These are phyloP conservation scores for Histomonas meleagridis DNA, from an alignment of 208 protist species.

Conservation along the genomic window DNA sequence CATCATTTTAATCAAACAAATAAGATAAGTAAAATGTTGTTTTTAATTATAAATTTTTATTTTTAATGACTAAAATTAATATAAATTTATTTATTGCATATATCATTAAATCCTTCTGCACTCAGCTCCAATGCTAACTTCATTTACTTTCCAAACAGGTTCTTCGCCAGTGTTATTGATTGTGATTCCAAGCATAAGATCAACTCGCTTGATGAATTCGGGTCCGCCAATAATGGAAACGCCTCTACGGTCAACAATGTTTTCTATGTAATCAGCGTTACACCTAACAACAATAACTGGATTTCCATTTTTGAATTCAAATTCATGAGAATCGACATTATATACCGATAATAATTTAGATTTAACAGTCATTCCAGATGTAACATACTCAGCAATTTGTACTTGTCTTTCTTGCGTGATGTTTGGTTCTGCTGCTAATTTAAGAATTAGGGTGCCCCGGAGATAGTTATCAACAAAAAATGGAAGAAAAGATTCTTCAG, in stretches of 20 bases:
- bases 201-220: not conserved
- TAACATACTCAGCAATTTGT: not conserved
- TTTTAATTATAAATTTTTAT: too few species aligned
- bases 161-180: not conserved
- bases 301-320: not conserved
- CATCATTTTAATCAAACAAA: too few species aligned
- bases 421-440: not conserved
- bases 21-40: too few species aligned
- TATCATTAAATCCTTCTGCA: too few species aligned
- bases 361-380: not conserved
- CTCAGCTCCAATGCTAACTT: too few species aligned
- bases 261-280: not conserved
- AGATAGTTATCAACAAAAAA: not conserved
- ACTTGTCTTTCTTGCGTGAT: not conserved
- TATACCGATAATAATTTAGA: not conserved
- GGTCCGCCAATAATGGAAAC: not conserved
- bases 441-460: not conserved
- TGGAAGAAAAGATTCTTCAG: not conserved
- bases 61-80: too few species aligned
- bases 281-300: not conserved
- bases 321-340: not conserved
- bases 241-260: not conserved
- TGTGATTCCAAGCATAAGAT: not conserved
- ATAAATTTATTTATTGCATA: too few species aligned
- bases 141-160: not conserved